Evolutionary conservation across 495 filamentous ascomycete species (phyloP), one percentile per base, ranked within the genome.

Genomic region (Penicillium bovifimosum): DNA sequence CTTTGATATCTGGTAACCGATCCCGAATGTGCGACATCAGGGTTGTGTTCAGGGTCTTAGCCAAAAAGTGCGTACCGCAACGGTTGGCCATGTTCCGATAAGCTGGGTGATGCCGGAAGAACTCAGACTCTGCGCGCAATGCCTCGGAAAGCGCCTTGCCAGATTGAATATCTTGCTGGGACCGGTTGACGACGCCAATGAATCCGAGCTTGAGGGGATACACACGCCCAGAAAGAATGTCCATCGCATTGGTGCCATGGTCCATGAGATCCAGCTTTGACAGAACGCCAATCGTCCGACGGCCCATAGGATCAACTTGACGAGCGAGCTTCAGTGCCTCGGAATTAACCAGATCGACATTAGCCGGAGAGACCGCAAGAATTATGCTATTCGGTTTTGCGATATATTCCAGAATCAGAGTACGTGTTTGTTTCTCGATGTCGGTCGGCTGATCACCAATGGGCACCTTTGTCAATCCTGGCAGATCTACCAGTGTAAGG

Each of bases 211-310:
- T 99, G 51, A 99, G 68, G 11, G 93, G 93, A 68, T 99, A 99
- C 3, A 99, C 93, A 18, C 93, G 83, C 0, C 93, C 93, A 9
- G 91, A 95, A 31, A 99, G 80, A 55, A 99, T 97, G 60, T 99
- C 93, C 55, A 99, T 76, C 3, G 93, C 95, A 65, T 99, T 99
- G 44, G 93, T 99, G 36, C 93, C 93, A 65, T 99, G 93, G 63
- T 99, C 93, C 93, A 99, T 99, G 32, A 99, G 76, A 67, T 99
- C 93, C 57, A 97, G 78, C 71, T 99, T 99, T 14, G 93, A 97
- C 50, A 99, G 79, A 41, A 99, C 95, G 39, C 93, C 93, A 61
- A 99, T 97, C 8, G 93, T 99, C 67, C 93, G 83, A 61, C 88
- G 81, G 28, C 93, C 95, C 69, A 96, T 87, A 11, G 93, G 87